Evolutionary conservation across 805 yeast genomes (phyloP).

Genomic region (Kluyveromyces dobzhanskii): DNA sequence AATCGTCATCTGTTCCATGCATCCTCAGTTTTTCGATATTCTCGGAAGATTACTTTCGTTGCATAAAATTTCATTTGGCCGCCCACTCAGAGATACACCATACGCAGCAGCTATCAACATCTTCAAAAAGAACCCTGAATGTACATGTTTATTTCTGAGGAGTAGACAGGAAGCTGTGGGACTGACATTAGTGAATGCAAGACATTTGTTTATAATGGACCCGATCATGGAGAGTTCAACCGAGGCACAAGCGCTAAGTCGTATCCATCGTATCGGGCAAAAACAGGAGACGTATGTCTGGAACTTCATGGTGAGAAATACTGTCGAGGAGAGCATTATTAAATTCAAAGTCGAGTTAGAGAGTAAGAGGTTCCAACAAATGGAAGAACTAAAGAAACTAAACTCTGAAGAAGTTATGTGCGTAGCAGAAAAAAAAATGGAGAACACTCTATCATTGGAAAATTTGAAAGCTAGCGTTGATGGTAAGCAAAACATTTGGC

Average conservation of each 20-base stretch:
- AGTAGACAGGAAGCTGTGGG: slow-evolving; percentile 89
- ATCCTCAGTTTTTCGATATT: slow-evolving; percentile 64
- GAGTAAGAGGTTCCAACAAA: slow-evolving; percentile 2
- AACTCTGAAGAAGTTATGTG: too few relatives aligned
- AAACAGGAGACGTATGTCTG: slow-evolving; percentile 74
- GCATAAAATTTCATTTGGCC: slow-evolving; percentile 49
- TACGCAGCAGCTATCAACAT: slow-evolving; percentile 30
- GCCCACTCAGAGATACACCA: slow-evolving; percentile 31
- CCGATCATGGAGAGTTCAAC: slow-evolving; percentile 83
- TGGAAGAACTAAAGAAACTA: too few relatives aligned
- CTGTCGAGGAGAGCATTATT: slow-evolving; percentile 85
- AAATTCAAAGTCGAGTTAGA: slow-evolving; percentile 25
- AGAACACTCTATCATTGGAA: too few relatives aligned
- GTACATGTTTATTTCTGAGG: slow-evolving; percentile 78
- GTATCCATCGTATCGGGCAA: slow-evolving; percentile 93
- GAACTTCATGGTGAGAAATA: slow-evolving; percentile 76
- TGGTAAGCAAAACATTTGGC: too few relatives aligned
- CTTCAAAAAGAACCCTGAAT: slow-evolving; percentile 50
- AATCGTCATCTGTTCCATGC: slow-evolving; percentile 82
- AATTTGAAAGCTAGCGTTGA: too few relatives aligned
- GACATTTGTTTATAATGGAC: slow-evolving; percentile 86
- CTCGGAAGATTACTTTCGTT: slow-evolving; percentile 56
- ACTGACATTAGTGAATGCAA: slow-evolving; percentile 81
- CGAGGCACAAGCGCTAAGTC: slow-evolving; percentile 85
- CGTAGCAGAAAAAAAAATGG: too few relatives aligned